These are phyloP conservation scores for Fragilaria crotonensis DNA, from an alignment of 108 stramenopile species.

Conservation along the genomic window DNA sequence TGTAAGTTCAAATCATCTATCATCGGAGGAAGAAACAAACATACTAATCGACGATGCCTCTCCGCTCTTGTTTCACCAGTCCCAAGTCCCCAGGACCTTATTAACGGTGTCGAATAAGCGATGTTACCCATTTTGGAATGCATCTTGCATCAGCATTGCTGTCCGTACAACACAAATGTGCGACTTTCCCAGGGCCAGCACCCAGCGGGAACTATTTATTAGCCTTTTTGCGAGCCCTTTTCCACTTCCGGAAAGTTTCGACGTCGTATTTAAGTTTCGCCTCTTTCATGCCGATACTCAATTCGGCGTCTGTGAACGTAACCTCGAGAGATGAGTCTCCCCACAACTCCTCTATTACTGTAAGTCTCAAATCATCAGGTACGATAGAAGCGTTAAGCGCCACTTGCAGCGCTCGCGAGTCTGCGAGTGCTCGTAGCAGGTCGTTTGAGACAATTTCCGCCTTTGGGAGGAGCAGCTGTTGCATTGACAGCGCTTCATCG, in stretches of 20 bases:
- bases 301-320: slow-evolving; percentile 44
- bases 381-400: slow-evolving; percentile 5
- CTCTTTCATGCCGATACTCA: slow-evolving; percentile 43
- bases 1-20: too few species aligned
- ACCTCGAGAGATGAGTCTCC: slow-evolving; percentile 11
- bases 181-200: too few species aligned
- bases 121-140: too few species aligned
- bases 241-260: slow-evolving; percentile 60
- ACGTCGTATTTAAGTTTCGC: slow-evolving; percentile 50
- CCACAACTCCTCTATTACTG: slow-evolving; percentile 35
- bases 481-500: slow-evolving; percentile 37
- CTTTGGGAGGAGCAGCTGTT: slow-evolving; percentile 49
- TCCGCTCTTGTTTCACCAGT: too few species aligned
- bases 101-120: too few species aligned
- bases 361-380: slow-evolving; percentile 27
- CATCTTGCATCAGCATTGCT: too few species aligned
- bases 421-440: slow-evolving; percentile 13
- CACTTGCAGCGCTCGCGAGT: slow-evolving; percentile 27
- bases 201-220: slow-evolving; percentile 10
- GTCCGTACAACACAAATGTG: too few species aligned
- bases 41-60: too few species aligned
- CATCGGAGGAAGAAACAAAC: too few species aligned
- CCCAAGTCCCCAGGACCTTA: too few species aligned
- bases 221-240: slow-evolving; percentile 36
- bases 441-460: slow-evolving; percentile 18